Base-by-base conservation (phyloP, 495 filamentous ascomycete genomes). In the Aspergillus cavernicola region DNA sequence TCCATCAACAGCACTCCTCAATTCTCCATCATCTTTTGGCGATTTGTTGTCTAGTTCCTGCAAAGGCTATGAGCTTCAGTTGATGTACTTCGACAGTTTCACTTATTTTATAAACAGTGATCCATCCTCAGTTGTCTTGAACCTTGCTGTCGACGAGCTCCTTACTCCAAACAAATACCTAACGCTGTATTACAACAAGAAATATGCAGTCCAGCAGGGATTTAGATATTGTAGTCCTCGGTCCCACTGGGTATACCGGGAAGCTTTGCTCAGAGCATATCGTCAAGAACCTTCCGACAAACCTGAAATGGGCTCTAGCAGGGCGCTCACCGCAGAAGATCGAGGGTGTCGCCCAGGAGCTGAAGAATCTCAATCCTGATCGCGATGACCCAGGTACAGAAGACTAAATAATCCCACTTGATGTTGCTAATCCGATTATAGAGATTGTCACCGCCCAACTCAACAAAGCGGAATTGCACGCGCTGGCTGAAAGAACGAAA, bases 171-270 rank as follows among this genome's bases (percentile, higher is more conserved):
- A n/a, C n/a, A n/a, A n/a, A n/a, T n/a, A n/a, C n/a, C n/a, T 37
- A 40, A 22, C 6, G 15, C 9, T 10, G 18, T 7, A 19, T 6
- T 8, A 22, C 12, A 22, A 18, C 16, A 38, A 22, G 39, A 46
- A 52, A 13, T 23, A 77, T 78, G 69, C 43, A 69, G 31, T 61
- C 65, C 22, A 61, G 66, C 62, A 82, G 83, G 48, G 75, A 85
- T 67, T 97, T 95, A 68, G 90, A 96, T 60, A 55, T 96, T 43
- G 77, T 96, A 15, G 73, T 97, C 26, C 81, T 92, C 29, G 92
- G 92, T 16, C 90, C 90, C 11, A 82, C 82, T 58, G 92, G 92
- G 18, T 96, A 95, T 69, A 97, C 92, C 0, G 92, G 92, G 10
- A 84, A 83, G 58, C 72, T 87, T 23, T 85, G 81, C 31, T 87